Base-by-base conservation (phyloP, 2,329 filamentous ascomycete genomes). In the Fusarium tricinctum region DNA sequence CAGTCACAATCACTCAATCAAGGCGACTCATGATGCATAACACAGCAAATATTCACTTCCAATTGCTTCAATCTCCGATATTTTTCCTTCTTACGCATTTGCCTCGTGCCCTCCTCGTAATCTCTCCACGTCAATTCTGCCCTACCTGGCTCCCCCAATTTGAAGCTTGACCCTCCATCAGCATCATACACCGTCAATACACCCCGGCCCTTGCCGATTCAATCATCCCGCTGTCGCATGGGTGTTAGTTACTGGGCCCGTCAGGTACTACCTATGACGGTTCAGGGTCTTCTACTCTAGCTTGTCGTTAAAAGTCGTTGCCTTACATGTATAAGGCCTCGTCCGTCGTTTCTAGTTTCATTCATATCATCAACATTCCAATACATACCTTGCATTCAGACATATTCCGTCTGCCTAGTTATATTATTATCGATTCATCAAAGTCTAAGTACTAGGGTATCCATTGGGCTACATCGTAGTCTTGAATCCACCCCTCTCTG, bases 141-240 rank as follows among this genome's bases (percentile, higher is more conserved):
- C 72, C 73, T 75, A 69, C 64, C 64, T 46, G 64, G 53, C 35
- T 54, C 58, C 58, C 40, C 47, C 42, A 33, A 57, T 39, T 38
- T 30, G 28, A 13, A 53, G 14, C 22, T 32, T 47, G 35, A 62
- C 68, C 59, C 51, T 63, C 54, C 66, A 61, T 58, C 49, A 67
- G 35, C 42, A 43, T 54, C 51, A 54, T 32, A 38, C 43, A 51
- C 55, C 44, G 48, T 66, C 47, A 53, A 53, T 44, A 32, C 40
- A 49, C 59, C 71, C 66, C 61, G 63, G 60, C 64, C 63, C 57
- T 58, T 59, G 70, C 67, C 71, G 69, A 71, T 57, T 63, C 62
- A 47, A 63, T 45, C 68, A 61, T 72, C 69, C 70, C 66, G 63
- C 67, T 63, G 50, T 58, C 66, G 63, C 62, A 71, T 74, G 72